Evolutionary conservation across 2,329 filamentous ascomycete species (phyloP), one percentile per base, ranked within the genome.

Genomic region (Fusarium sp.): DNA sequence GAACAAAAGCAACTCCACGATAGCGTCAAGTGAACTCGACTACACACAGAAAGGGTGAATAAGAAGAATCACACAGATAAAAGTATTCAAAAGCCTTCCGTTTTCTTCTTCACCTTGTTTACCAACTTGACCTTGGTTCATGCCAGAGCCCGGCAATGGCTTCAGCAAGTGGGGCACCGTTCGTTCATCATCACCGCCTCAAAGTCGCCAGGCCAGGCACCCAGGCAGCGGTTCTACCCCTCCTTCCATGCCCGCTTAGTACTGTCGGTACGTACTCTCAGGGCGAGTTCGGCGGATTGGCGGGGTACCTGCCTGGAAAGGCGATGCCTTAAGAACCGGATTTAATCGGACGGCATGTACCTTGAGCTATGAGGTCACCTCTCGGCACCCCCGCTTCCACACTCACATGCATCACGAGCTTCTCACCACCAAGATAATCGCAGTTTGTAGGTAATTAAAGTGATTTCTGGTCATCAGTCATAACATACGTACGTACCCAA

Each of bases 381-480:
- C 27, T 50, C 41, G 59, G 43, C 48, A 27, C 30, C 37, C 41
- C 50, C 34, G 52, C 27, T 32, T 30, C 62, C 39, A 27, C 60
- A 25, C 23, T 10, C 45, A 25, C 13, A 13, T 60, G 39, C 62
- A 57, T 67, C 37, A 63, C 37, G 34, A 61, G 50, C 48, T 13
- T 50, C 45, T 50, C 25, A 18, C 2, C 27, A 45, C 10, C 43
- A 27, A 48, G 43, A 25, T 14, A 25, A 45, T 23, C 11, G 43
- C 20, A 45, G 43, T 25, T 14, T 23, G 9, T 52, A 30, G 48
- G 16, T 52, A 39, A 50, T 39, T 43, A 66, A 10, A 43, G 20
- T 64, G 64, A 72, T 74, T 74, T 74, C 68, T 74, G 71, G 50
- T 74, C 71, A 66, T 74, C 58, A 74, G 50, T 74, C 72, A 69